Evolutionary conservation across 1,139 yeast genomes (phyloP).

Genomic region (Yamadazyma conglobata): DNA sequence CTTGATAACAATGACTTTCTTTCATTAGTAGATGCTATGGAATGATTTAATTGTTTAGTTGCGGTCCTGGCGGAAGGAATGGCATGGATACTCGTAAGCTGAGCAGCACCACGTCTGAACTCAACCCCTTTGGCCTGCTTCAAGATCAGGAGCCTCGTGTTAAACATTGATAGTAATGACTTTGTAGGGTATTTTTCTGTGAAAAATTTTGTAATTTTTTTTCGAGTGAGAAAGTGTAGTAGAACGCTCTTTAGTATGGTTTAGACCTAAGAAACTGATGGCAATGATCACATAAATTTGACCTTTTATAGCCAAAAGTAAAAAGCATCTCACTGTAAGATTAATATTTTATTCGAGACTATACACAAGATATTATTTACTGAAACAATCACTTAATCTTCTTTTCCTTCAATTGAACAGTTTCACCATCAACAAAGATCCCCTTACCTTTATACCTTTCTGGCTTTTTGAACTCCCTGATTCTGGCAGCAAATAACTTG

Average conservation of each 20-base stretch:
- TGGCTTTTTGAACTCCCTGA: constrained; percentile 87
- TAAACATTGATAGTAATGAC: constrained; percentile 8
- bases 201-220: constrained; percentile 1
- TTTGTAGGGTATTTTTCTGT: background rate
- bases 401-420: constrained; percentile 84
- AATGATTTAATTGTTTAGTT: constrained; percentile 48
- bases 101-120: constrained; percentile 37
- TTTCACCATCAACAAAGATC: constrained; percentile 86
- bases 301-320: no score
- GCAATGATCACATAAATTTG: no score
- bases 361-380: constrained; percentile 8
- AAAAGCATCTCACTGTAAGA: no score
- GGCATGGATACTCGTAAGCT: constrained; percentile 52
- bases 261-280: no score
- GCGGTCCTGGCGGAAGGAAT: constrained; percentile 45
- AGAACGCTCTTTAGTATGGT: no score
- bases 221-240: background rate
- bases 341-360: constrained; percentile 5
- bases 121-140: constrained; percentile 2
- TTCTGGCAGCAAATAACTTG: constrained; percentile 80
- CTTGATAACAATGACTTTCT: constrained; percentile 70
- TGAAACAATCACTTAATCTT: constrained; percentile 65
- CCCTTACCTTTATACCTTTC: constrained; percentile 99
- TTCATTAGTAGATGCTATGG: constrained; percentile 53
- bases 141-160: constrained; percentile 2